Percentiles rank a stretch among this genome's conserved stretches.
phyloP scores from a whole-genome alignment of 2,329 filamentous ascomycete species.

The Alternaria panax region DNA sequence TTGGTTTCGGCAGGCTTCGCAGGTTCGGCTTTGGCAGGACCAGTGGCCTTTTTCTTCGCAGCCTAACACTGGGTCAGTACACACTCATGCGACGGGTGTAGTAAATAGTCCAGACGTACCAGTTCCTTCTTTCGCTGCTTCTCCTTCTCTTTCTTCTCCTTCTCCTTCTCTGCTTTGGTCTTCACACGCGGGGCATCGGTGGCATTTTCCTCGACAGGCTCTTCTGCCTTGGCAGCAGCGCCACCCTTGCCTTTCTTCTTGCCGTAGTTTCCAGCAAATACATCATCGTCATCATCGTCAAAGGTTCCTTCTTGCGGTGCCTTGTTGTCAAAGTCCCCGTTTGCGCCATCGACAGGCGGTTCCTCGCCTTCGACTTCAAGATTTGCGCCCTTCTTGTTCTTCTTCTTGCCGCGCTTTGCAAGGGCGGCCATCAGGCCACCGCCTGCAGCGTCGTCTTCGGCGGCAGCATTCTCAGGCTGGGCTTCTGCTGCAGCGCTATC shows the following conservation, averaged over 20 bases:
- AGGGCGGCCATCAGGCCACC: conserved; percentile 58
- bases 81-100: conserved; percentile 1
- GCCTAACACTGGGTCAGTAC: conserved; percentile 40
- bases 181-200: conserved; percentile 66
- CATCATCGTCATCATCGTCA: conserved; percentile 75
- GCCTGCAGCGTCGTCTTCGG: conserved; percentile 59
- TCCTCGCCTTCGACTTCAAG: conserved; percentile 73
- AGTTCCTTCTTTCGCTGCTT: conserved; percentile 99
- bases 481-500: conserved; percentile 53
- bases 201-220: conserved; percentile 49
- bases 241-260: conserved; percentile 71
- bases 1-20: conserved; percentile 54
- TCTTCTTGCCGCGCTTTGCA: conserved; percentile 71
- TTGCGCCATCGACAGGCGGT: conserved; percentile 53
- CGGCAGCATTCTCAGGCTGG: conserved; percentile 40
- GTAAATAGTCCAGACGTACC: conserved; percentile 59
- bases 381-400: conserved; percentile 80
- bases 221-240: conserved; percentile 51
- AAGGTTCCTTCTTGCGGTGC: conserved; percentile 78
- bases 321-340: conserved; percentile 65
- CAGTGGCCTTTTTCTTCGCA: conserved; percentile 65
- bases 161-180: conserved; percentile 98
- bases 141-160: conserved; percentile 95
- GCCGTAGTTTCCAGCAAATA: conserved; percentile 76
- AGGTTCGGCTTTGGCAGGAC: conserved; percentile 55